These are phyloP conservation scores for Penicillium parvum DNA, from an alignment of 495 filamentous ascomycete species.

Conservation along the genomic window DNA sequence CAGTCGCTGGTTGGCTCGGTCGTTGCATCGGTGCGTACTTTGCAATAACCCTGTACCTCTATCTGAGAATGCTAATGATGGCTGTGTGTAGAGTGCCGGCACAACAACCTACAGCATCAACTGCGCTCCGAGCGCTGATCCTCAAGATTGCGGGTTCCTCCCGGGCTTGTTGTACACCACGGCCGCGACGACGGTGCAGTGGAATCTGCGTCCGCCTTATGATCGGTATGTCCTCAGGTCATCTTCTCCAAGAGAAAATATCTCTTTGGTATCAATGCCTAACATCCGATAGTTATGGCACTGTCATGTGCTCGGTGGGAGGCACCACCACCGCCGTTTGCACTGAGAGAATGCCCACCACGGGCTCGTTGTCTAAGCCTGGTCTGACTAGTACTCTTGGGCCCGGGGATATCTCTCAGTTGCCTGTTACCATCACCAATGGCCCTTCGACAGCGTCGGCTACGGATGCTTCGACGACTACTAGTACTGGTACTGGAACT, in stretches of 20 bases:
- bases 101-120: slow-evolving; percentile 39
- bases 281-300: slow-evolving; percentile 21
- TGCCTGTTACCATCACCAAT: slow-evolving; percentile 36
- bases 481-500: background rate
- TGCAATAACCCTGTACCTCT: background rate
- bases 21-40: slow-evolving; percentile 23
- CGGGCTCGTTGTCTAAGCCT: slow-evolving; percentile 23
- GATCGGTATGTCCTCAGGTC: slow-evolving; percentile 10
- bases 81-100: slow-evolving; percentile 21
- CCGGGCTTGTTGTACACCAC: slow-evolving; percentile 28
- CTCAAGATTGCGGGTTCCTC: slow-evolving; percentile 31
- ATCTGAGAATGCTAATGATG: slow-evolving; percentile 1
- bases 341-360: slow-evolving; percentile 23
- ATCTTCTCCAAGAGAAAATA: background rate
- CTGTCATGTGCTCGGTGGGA: slow-evolving; percentile 28
- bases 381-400: slow-evolving; percentile 15
- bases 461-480: slow-evolving; percentile 5
- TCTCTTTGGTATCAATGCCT: background rate
- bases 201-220: slow-evolving; percentile 12
- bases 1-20: slow-evolving; percentile 39
- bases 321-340: slow-evolving; percentile 36
- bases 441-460: slow-evolving; percentile 5
- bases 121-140: slow-evolving; percentile 33
- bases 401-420: slow-evolving; percentile 10
- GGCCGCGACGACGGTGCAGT: slow-evolving; percentile 22